Percentiles rank a stretch among this genome's conserved stretches.
phyloP scores from a whole-genome alignment of 169 alveolate species.

The Plasmodium gallinaceum region DNA sequence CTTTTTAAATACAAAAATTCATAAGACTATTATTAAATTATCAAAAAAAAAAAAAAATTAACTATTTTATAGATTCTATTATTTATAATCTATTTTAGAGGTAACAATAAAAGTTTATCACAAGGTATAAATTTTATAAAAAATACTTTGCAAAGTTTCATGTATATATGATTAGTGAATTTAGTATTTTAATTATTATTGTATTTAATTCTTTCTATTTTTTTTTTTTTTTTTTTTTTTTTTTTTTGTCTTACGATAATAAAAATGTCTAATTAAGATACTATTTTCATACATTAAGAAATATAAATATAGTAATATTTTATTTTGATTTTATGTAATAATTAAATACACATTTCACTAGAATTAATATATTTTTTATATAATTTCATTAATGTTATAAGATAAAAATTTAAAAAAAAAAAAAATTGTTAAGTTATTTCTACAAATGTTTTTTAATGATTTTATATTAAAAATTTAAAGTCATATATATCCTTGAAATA shows the following conservation, averaged over 20 bases:
- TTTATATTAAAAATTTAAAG: not conserved
- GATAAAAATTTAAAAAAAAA: too few species aligned
- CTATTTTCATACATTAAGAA: not conserved
- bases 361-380: not conserved
- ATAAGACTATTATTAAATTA: not conserved
- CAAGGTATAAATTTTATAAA: not conserved
- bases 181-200: too few species aligned
- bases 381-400: too few species aligned
- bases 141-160: not conserved
- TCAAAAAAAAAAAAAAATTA: not conserved
- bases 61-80: not conserved
- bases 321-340: not conserved
- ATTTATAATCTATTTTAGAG: not conserved
- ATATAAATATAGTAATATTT: not conserved
- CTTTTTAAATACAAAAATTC: not conserved
- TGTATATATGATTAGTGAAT: not conserved
- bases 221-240: not conserved
- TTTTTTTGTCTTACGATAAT: conserved; percentile 11
- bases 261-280: not conserved
- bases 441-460: too few species aligned
- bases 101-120: not conserved
- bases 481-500: not conserved
- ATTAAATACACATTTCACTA: not conserved
- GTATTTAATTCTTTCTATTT: too few species aligned
- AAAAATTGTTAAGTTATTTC: too few species aligned